A percentile compares a stretch with the other conserved stretches of the same genome.
These are phyloP conservation scores for Teunomyces lycoperdinae DNA, from an alignment of 805 yeast genomes.

Conservation along the genomic window DNA sequence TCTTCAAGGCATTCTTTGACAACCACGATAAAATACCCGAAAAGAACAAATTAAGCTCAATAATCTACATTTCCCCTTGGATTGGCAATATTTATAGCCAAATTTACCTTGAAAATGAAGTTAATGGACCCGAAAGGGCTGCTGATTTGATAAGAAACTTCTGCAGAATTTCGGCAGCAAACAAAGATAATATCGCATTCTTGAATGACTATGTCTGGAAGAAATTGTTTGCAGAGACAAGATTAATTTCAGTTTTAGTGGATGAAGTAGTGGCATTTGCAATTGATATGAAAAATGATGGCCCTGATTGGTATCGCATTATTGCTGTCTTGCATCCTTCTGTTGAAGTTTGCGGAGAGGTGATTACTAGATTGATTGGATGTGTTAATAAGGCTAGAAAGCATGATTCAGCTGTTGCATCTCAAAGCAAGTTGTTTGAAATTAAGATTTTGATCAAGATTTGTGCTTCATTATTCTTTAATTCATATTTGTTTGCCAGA, in stretches of 20 bases:
- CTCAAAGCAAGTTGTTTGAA: slow-evolving; percentile 61
- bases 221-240: slow-evolving; percentile 57
- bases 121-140: slow-evolving; percentile 58
- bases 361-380: slow-evolving; percentile 54
- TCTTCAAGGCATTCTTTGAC: slow-evolving; percentile 50
- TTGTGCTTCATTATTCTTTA: slow-evolving; percentile 66
- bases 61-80: slow-evolving; percentile 69
- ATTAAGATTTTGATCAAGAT: slow-evolving; percentile 64
- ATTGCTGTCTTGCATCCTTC: slow-evolving; percentile 71
- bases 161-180: slow-evolving; percentile 54
- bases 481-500: slow-evolving; percentile 58
- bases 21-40: slow-evolving; percentile 38
- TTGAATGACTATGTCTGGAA: slow-evolving; percentile 68
- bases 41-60: slow-evolving; percentile 40
- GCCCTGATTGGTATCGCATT: slow-evolving; percentile 62
- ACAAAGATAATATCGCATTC: slow-evolving; percentile 47
- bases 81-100: slow-evolving; percentile 58
- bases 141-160: slow-evolving; percentile 61
- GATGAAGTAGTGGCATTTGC: slow-evolving; percentile 76
- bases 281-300: slow-evolving; percentile 75
- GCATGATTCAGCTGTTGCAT: slow-evolving; percentile 35
- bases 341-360: slow-evolving; percentile 65
- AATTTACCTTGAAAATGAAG: slow-evolving; percentile 53
- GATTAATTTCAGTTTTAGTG: slow-evolving; percentile 54
- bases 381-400: slow-evolving; percentile 52